These are phyloP conservation scores for Neofusicoccum cordaticola DNA, from an alignment of 2,329 filamentous ascomycete genomes.

Conservation along the genomic window DNA sequence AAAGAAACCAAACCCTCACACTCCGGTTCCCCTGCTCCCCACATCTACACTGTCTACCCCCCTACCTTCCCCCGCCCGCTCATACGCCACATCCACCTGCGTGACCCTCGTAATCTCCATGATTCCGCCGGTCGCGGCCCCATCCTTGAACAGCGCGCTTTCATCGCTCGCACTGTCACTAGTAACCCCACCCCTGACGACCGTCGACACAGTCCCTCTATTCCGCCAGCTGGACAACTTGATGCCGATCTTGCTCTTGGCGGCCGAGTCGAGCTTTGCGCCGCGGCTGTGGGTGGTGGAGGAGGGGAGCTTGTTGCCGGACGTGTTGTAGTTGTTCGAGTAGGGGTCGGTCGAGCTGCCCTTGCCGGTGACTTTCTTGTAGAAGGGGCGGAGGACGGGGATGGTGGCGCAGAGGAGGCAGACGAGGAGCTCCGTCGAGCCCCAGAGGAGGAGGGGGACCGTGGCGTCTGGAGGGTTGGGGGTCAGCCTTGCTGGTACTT, in stretches of 20 bases:
- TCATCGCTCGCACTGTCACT: neutral
- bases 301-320: neutral
- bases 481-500: too few relatives aligned
- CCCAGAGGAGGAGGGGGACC: slow-evolving; percentile 31
- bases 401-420: slow-evolving; percentile 54
- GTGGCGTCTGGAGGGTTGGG: slow-evolving; percentile 22
- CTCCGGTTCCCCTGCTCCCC: neutral
- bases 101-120: neutral
- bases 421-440: slow-evolving; percentile 42
- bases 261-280: neutral
- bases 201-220: neutral
- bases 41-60: neutral
- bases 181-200: neutral
- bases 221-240: neutral
- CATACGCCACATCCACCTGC: neutral
- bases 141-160: neutral
- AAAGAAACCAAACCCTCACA: neutral
- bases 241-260: neutral
- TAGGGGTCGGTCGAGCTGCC: neutral
- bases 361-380: slow-evolving; percentile 21
- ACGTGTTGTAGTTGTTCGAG: neutral
- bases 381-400: slow-evolving; percentile 43
- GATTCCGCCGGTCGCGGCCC: neutral
- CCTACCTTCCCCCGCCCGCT: neutral
- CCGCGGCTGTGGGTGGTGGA: too few relatives aligned